Evolutionary conservation across 202 grass and related monocot species (phyloP).

Genomic region (Panicum hallii): DNA sequence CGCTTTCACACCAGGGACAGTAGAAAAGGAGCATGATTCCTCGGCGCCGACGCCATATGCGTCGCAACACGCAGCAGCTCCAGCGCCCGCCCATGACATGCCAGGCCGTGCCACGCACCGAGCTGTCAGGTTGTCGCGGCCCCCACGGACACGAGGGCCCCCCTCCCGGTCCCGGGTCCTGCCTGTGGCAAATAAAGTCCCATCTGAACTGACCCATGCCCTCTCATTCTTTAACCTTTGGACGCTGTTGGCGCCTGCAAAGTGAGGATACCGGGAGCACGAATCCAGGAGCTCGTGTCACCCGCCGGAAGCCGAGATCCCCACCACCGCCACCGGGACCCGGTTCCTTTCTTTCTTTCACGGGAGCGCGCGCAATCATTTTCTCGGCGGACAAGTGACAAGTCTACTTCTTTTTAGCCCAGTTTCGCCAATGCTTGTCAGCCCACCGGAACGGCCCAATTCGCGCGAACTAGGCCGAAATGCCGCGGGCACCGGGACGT

Average conservation of each 20-base stretch:
- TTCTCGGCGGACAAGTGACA: not conserved
- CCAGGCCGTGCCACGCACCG: not conserved
- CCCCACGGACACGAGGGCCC: constrained; percentile 14
- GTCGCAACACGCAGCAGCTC: not conserved
- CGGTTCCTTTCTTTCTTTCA: not conserved
- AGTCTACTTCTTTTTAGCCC: not conserved
- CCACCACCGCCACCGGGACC: not conserved
- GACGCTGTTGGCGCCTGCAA: constrained; percentile 36
- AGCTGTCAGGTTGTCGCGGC: constrained; percentile 24
- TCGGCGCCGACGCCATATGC: constrained; percentile 18
- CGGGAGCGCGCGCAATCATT: not conserved
- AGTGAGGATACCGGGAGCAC: constrained; percentile 32
- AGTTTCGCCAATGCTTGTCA: not conserved
- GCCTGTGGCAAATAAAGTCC: constrained; percentile 7
- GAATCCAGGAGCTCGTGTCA: constrained; percentile 41
- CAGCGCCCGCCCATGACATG: not conserved
- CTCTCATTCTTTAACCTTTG: constrained; percentile 29
- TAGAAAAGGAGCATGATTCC: not conserved
- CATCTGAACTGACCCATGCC: constrained; percentile 39
- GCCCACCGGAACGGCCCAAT: not conserved
- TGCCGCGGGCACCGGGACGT: not conserved
- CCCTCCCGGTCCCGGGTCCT: not conserved
- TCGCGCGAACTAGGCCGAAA: not conserved
- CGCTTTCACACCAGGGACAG: not conserved
- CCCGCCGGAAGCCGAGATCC: not conserved